Evolutionary conservation across 768 basidiomycete genomes (phyloP).

Genomic region (Boletus vinaceobasis): DNA sequence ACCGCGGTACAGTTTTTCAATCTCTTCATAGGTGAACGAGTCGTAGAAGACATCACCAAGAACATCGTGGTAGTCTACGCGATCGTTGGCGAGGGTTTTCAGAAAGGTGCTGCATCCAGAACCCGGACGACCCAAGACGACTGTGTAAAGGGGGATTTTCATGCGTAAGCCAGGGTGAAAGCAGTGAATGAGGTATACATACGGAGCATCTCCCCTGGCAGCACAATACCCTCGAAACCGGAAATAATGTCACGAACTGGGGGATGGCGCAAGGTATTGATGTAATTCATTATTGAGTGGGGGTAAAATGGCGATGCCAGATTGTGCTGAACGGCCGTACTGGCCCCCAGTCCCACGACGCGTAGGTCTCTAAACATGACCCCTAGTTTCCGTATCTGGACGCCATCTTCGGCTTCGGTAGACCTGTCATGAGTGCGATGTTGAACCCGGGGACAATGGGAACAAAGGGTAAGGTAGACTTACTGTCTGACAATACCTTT

Average conservation of each 20-base stretch:
- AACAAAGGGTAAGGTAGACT: background rate
- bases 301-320: conserved; percentile 53
- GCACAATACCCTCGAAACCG: conserved; percentile 61
- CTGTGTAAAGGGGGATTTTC: conserved; percentile 30
- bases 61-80: conserved; percentile 39
- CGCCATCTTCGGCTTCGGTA: conserved; percentile 29
- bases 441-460: no score
- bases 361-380: conserved; percentile 49
- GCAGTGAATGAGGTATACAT: conserved; percentile 32
- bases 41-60: conserved; percentile 42
- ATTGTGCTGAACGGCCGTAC: conserved; percentile 45
- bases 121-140: conserved; percentile 82
- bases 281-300: conserved; percentile 33
- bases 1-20: conserved; percentile 45
- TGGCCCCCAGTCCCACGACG: conserved; percentile 47
- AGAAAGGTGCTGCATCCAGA: conserved; percentile 53
- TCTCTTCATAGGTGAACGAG: conserved; percentile 43
- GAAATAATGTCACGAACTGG: conserved; percentile 54
- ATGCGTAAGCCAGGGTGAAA: background rate
- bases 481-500: conserved; percentile 13
- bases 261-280: conserved; percentile 47
- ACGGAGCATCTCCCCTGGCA: conserved; percentile 76
- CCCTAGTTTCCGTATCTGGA: conserved; percentile 42
- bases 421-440: conserved; percentile 22
- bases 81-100: conserved; percentile 49